Evolutionary conservation across 2,329 filamentous ascomycete species (phyloP).

Genomic region (Botrytis pseudocinerea): DNA sequence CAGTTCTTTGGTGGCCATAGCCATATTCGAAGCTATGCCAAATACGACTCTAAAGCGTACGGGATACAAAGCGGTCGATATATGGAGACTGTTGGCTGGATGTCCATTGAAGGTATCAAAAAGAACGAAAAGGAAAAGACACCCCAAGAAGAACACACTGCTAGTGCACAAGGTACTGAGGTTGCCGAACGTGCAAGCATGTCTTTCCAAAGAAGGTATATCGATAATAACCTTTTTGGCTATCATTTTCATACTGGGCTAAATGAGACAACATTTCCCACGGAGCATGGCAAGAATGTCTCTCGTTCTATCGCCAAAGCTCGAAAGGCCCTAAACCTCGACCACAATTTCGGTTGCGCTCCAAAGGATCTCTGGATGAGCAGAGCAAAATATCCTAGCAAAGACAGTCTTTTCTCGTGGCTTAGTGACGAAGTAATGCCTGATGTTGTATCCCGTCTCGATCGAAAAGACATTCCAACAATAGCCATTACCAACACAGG

Average conservation of each 20-base stretch:
- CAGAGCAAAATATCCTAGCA: constrained; percentile 69
- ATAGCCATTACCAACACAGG: constrained; percentile 86
- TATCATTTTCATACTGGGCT: constrained; percentile 78
- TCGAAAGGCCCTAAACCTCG: constrained; percentile 69
- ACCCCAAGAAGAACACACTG: constrained; percentile 28
- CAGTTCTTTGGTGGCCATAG: constrained; percentile 90
- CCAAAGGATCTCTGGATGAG: constrained; percentile 81
- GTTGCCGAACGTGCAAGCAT: constrained; percentile 43
- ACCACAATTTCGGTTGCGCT: constrained; percentile 78
- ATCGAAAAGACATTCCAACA: constrained; percentile 60
- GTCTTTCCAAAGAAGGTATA: constrained; percentile 76
- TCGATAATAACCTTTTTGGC: constrained; percentile 90
- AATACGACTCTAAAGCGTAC: constrained; percentile 75
- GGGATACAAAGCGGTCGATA: constrained; percentile 87
- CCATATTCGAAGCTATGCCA: constrained; percentile 81
- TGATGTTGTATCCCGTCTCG: constrained; percentile 58
- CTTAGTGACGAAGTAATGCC: constrained; percentile 76
- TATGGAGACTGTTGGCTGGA: constrained; percentile 92
- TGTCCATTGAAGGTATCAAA: constrained; percentile 70
- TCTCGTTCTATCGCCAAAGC: constrained; percentile 69
- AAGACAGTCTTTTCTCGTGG: constrained; percentile 79
- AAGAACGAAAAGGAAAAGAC: constrained; percentile 37
- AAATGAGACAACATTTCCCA: constrained; percentile 72
- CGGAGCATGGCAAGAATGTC: constrained; percentile 70
- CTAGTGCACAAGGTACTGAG: constrained; percentile 2